Percentiles rank a stretch among this genome's conserved stretches.
Evolutionary conservation across 139 green algal genomes (phyloP).

Genomic region (Chlorella ohadii): DNA sequence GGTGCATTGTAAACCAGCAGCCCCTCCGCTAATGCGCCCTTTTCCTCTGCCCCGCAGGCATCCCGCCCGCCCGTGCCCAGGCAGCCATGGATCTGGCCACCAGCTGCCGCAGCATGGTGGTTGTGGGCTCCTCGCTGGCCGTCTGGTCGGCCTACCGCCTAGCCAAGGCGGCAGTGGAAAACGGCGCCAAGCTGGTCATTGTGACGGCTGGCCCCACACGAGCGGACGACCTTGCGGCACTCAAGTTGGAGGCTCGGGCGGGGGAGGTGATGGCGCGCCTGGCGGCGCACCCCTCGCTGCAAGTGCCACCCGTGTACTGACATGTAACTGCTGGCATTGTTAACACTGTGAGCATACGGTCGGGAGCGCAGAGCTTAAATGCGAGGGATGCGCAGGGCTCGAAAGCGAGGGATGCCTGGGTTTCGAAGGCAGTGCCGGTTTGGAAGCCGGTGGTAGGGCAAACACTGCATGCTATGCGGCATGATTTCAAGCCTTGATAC

Average conservation of each 20-base stretch:
- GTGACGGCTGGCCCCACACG: constrained; percentile 82
- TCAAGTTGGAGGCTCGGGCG: constrained; percentile 80
- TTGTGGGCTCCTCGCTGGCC: constrained; percentile 73
- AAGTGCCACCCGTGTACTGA: constrained; percentile 27
- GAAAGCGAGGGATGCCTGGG: too few relatives aligned
- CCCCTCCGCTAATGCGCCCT: too few relatives aligned
- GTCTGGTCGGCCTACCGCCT: constrained; percentile 86
- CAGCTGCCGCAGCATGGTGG: constrained; percentile 60
- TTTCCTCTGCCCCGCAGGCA: background rate
- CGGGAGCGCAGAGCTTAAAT: too few relatives aligned
- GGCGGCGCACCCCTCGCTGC: constrained; percentile 19
- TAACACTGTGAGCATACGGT: too few relatives aligned
- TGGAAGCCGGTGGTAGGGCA: too few relatives aligned
- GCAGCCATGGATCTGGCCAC: constrained; percentile 40
- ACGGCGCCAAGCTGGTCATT: constrained; percentile 62
- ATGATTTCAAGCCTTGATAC: too few relatives aligned
- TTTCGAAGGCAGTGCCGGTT: too few relatives aligned
- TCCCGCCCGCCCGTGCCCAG: constrained; percentile 56
- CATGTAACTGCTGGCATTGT: too few relatives aligned
- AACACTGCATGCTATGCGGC: too few relatives aligned
- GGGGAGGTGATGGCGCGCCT: constrained; percentile 75
- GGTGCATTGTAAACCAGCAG: too few relatives aligned
- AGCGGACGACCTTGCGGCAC: constrained; percentile 71
- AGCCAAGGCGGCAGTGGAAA: constrained; percentile 70
- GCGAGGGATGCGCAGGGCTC: too few relatives aligned